Evolutionary conservation across 306 rosid genomes (phyloP).

Genomic region (Vachellia collinsii): DNA sequence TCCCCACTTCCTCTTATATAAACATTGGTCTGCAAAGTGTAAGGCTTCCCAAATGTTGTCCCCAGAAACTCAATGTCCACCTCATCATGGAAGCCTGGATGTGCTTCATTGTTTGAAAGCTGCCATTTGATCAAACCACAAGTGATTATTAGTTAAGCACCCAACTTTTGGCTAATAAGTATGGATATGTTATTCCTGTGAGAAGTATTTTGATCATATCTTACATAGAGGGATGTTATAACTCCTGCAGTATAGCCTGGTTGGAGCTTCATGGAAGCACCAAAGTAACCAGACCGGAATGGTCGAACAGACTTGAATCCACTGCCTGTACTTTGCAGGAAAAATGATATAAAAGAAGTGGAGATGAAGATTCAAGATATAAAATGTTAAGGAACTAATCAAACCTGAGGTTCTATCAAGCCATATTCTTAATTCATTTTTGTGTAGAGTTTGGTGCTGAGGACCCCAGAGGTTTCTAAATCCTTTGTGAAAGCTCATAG

Average conservation of each 20-base stretch:
- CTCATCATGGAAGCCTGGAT: slow-evolving; percentile 97
- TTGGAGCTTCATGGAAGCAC: slow-evolving; percentile 85
- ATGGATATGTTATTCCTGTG: slow-evolving; percentile 5
- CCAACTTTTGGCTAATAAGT: slow-evolving; percentile 19
- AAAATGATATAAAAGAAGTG: slow-evolving; percentile 24
- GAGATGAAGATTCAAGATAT: background rate
- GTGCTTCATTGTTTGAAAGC: slow-evolving; percentile 94
- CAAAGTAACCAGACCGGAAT: slow-evolving; percentile 93
- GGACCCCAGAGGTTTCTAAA: slow-evolving; percentile 94
- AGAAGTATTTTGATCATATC: slow-evolving; percentile 28
- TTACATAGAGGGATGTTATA: slow-evolving; percentile 91
- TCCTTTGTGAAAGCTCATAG: slow-evolving; percentile 69
- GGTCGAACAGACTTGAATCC: slow-evolving; percentile 88
- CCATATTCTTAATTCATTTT: slow-evolving; percentile 80
- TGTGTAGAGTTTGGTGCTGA: slow-evolving; percentile 68
- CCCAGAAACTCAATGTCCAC: slow-evolving; percentile 97
- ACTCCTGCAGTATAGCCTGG: slow-evolving; percentile 99
- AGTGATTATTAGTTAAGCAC: slow-evolving; percentile 9
- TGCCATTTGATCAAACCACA: slow-evolving; percentile 45
- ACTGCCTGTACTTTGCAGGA: slow-evolving; percentile 60
- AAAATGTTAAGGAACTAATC: slow-evolving; percentile 3
- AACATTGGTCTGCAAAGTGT: slow-evolving; percentile 91
- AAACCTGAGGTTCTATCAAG: slow-evolving; percentile 83
- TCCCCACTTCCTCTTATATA: slow-evolving; percentile 94
- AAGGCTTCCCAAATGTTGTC: slow-evolving; percentile 97